Evolutionary conservation across 2,329 filamentous ascomycete species (phyloP), one percentile per base, ranked within the genome.

Genomic region (Monilinia vaccinii-corymbosi): DNA sequence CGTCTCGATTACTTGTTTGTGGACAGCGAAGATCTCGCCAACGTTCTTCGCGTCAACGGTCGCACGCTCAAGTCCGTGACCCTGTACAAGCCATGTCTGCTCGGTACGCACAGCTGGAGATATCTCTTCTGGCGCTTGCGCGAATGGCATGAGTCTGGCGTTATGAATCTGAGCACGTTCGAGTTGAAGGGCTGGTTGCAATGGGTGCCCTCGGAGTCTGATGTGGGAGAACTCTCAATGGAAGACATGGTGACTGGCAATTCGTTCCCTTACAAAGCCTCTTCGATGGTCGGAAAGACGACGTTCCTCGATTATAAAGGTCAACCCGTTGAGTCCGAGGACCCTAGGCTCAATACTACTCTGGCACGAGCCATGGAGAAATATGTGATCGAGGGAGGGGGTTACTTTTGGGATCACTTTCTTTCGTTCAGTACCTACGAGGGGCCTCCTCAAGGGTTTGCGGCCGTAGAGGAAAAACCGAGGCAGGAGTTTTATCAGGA

Each of bases 251-350:
- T n/a, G 7, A 16, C 14, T 1, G 21, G 45, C n/a, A 10, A 47
- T 6, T 40, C 21, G 8, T 51, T 2, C 14, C 21, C 32, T 51
- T 28, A 18, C 9, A 25, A n/a, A 9, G 18, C 13, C 2, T 38
- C 23, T 13, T 40, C 3, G 23, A 16, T 45, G 42, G 13, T 45
- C 23, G 25, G 3, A 21, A 8, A 9, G 21, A 21, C 10, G 32
- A 34, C 10, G 13, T 9, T 34, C 10, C 10, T 34, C 32, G 13
- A 34, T 34, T 2, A 21, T 7, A 45, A 16, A 14, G 45, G 23
- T 9, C 6, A 14, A 16, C 18, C 0, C 4, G 6, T 46, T 14
- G 1, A 1, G 2, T 46, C 16, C 2, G 0, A 14, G 23, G 16
- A n/a, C 11, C 7, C 6, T 13, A 40, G 21, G 10, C 6, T 23